Base-by-base conservation (phyloP, 371 early-diverging fungal genomes). In the Mucor circinelloides region DNA sequence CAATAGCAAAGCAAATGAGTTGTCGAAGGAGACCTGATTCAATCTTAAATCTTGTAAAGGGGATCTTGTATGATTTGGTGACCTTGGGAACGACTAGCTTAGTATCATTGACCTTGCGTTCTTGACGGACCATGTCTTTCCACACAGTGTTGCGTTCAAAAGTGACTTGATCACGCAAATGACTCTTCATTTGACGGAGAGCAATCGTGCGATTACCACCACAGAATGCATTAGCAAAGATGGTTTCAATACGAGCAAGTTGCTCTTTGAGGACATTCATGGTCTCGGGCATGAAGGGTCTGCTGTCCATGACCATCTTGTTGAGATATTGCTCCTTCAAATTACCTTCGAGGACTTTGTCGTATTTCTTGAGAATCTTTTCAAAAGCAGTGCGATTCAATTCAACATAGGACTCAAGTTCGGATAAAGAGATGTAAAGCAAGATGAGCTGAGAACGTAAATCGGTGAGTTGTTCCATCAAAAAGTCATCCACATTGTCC, bases 291-390 rank as follows among this genome's bases (percentile, higher is more conserved):
- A 82, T 80, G 73, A 90, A 94, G 0, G 92, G 89, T 5, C 82
- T 75, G 1, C 88, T 76, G 3, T 76, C 73, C 55, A 85, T 82
- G 0, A 94, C 90, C 66, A 86, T 87, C 50, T 81, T 80, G 25
- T 81, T 77, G 71, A 91, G 75, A 71, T 91, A 93, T 2, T 69
- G 69, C 34, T 84, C 74, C 32, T 73, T 70, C 13, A 80, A 56
- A 19, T 78, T 66, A n/a, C 82, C 83, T 21, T 84, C 82, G 6
- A 93, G 85, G 6, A 93, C 92, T 80, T 97, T 99, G 81, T 99
- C 98, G 72, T 92, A 94, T 79, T 99, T 97, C 76, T 97, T 98
- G 19, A 99, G 78, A 70, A 98, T 94, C 80, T 97, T 99, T 71
- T 90, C 84, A 78, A 99, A 98, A 3, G 97, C 98, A 2, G 93